Percentiles rank a stretch among this genome's conserved stretches.
Conservation (phyloP, 176 grass and related monocot genomes). For the Pontederia paniculata region DNA sequence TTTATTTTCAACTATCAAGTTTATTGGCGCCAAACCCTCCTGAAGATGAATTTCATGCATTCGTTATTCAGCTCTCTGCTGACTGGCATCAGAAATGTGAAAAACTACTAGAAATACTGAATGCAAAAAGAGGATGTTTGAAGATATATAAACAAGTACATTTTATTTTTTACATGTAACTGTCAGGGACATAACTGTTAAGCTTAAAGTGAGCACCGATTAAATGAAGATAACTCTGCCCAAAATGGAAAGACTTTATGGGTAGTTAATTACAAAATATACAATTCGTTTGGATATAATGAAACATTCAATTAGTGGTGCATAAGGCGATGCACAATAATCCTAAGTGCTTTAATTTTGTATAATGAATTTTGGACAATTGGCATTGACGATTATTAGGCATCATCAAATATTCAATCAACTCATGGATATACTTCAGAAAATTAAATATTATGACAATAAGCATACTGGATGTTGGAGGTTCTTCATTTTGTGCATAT, state of each 20-base stretch:
- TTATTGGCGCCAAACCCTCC: constrained; percentile 94
- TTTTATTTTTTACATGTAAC: too few species aligned
- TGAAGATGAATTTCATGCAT: constrained; percentile 22
- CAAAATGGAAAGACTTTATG: too few species aligned
- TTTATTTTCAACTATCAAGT: constrained; percentile 81
- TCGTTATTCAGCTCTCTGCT: constrained; percentile 6
- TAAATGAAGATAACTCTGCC: too few species aligned
- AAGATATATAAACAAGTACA: too few species aligned
- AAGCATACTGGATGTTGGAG: too few species aligned
- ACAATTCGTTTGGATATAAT: not conserved
- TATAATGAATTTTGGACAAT: not conserved
- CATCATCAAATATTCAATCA: not conserved
- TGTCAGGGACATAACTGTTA: too few species aligned
- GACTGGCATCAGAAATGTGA: not conserved
- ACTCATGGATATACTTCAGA: not conserved
- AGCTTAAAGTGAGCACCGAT: too few species aligned
- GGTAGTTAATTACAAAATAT: not conserved
- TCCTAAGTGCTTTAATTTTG: not conserved
- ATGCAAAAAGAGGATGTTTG: too few species aligned
- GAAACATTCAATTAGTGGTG: not conserved
- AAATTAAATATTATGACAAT: not conserved
- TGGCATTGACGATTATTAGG: not conserved
- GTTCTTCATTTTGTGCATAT: too few species aligned
- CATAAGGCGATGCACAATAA: not conserved
- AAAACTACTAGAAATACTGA: too few species aligned